Evolutionary conservation across 2,329 filamentous ascomycete species (phyloP), one percentile per base, ranked within the genome.

Genomic region (Paraconiothyrium brasiliense): DNA sequence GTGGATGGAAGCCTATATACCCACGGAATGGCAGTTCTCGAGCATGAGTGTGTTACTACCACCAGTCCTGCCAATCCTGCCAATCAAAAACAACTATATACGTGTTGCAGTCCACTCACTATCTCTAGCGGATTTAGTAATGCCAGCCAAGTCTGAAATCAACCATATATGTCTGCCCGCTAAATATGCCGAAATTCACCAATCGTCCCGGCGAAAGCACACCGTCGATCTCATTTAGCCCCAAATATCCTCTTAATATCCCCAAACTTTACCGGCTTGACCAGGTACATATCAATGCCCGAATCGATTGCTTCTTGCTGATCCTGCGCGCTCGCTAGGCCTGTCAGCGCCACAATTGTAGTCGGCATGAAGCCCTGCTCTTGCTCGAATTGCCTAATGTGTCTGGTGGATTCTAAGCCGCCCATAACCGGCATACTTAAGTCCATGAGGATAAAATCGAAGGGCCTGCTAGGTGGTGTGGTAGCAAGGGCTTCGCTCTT

Each of bases 251-350:
- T 62, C 62, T 66, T 74, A 4, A 75, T 68, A 66, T 76, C 74
- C 37, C 69, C 71, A 64, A 80, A 73, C 54, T 75, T 76, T 47
- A 79, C 71, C 3, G 78, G 78, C 66, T 80, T 80, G 8, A 77
- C 74, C 32, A 75, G 70, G 62, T 78, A 80, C 66, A 75, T 72
- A 59, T 79, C 73, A 1, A 78, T 76, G 0, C 77, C 76, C 1
- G 74, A 74, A 60, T 75, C 67, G n/a, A 70, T 64, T 1, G 76
- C 76, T 48, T 74, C 71, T 22, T 67, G 64, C 63, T 76, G 76
- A 63, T 79, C 78, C 57, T 72, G 69, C 2, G 68, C 72, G 24
- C 71, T 76, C 22, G 78, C 77, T 24, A 79, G 62, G 1, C 78
- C 78, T 1, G 78, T 80, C 14, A 79, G 63, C 2, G 78, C 78